Base-by-base conservation (phyloP, 1,139 yeast genomes). In the Protomyces arabidopsidicola region DNA sequence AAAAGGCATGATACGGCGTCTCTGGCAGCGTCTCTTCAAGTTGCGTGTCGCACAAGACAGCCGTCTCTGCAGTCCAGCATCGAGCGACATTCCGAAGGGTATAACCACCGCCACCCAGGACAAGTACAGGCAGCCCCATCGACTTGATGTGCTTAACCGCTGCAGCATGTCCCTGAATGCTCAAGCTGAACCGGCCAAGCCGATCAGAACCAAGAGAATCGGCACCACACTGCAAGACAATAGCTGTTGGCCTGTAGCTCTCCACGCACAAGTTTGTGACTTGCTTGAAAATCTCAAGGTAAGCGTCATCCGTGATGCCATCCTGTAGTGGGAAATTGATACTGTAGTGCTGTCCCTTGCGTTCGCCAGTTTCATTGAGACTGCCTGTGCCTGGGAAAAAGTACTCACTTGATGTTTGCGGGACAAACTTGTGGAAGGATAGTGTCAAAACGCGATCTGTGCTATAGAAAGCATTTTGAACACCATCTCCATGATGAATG, bases 401-500 rank as follows among this genome's bases (percentile, higher is more conserved):
- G 73, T 89, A 95, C 4, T 98, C 98, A 72, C 88, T 87, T 20
- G 48, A 51, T 27, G 52, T 34, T 20, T 42, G 48, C 3, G 62
- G 62, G 5, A 55, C 39, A 74, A 89, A 93, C 75, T 93, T 93
- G 77, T 93, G 98, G 77, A 93, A 90, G 22, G 96, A 88, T 55
- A 89, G 86, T 0, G 98, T 91, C 95, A 90, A 89, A 34, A 93
- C 98, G 65, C 98, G 78, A 74, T 93, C 98, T 1, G 97, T 89
- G 45, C 95, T 85, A 73, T 91, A 90, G 71, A 93, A 93, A 0
- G 98, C 98, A 75, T 93, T 98, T 73, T 93, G 97, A 1, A 93
- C 98, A 63, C 98, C 98, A 74, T 93, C 98, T 27, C 98, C 98
- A 73, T 93, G 98, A 74, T 93, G 98, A 31, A 93, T 83, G 74